Percentiles rank a stretch among this genome's conserved stretches.
Evolutionary conservation across 306 rosid genomes (phyloP).

Genomic region (Leucaena leucocephala): DNA sequence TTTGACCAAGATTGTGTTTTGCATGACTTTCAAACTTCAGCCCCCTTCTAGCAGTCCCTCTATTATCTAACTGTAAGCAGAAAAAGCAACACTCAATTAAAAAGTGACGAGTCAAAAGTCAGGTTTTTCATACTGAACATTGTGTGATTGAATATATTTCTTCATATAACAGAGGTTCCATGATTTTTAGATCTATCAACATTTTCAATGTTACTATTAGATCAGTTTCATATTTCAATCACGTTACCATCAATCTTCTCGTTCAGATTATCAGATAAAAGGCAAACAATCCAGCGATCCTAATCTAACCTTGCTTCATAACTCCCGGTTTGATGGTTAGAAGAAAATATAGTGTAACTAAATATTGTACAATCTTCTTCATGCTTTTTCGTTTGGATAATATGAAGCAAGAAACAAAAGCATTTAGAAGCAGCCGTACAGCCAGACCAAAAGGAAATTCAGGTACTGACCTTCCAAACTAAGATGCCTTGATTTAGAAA

Average conservation of each 20-base stretch:
- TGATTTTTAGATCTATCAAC: slow-evolving; percentile 18
- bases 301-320: slow-evolving; percentile 22
- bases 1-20: slow-evolving; percentile 63
- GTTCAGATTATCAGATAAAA: not conserved
- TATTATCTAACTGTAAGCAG: slow-evolving; percentile 78
- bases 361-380: slow-evolving; percentile 8
- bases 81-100: slow-evolving; percentile 17
- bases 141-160: slow-evolving; percentile 7
- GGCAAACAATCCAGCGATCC: not conserved
- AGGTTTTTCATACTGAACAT: slow-evolving; percentile 9
- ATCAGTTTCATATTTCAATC: slow-evolving; percentile 24
- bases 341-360: slow-evolving; percentile 13
- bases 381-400: not conserved
- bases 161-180: not conserved
- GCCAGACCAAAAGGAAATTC: slow-evolving; percentile 8
- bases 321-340: slow-evolving; percentile 8
- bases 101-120: slow-evolving; percentile 6
- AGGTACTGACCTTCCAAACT: slow-evolving; percentile 89
- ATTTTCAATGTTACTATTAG: slow-evolving; percentile 13
- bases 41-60: slow-evolving; percentile 93
- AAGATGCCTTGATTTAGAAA: slow-evolving; percentile 82
- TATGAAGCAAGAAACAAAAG: slow-evolving; percentile 12
- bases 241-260: slow-evolving; percentile 17
- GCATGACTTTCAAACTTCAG: slow-evolving; percentile 77
- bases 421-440: slow-evolving; percentile 25